Percentiles rank a stretch among this genome's conserved stretches.
phyloP scores from a whole-genome alignment of 2,329 filamentous ascomycete species.

The Elsinoe necatrix region DNA sequence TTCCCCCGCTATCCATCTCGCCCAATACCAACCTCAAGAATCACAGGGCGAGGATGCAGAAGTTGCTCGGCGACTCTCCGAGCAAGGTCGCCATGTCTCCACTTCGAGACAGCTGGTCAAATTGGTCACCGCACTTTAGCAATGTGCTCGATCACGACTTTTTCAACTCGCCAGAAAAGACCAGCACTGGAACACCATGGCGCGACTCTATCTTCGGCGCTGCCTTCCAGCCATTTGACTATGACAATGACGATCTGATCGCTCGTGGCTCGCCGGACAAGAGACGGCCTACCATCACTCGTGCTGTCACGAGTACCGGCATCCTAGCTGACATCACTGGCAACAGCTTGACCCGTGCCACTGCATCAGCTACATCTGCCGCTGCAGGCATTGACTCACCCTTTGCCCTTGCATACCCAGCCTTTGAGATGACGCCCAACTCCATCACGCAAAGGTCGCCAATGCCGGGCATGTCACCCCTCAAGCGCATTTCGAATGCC shows the following conservation, averaged over 20 bases:
- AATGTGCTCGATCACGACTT: conserved; percentile 30
- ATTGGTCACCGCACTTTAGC: conserved; percentile 60
- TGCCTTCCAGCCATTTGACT: conserved; percentile 56
- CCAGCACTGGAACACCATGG: conserved; percentile 28
- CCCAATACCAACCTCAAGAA: conserved; percentile 87
- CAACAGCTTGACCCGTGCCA: conserved; percentile 29
- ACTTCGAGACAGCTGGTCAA: conserved; percentile 44
- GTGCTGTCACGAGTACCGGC: conserved; percentile 53
- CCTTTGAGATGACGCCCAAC: conserved; percentile 13
- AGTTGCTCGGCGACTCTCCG: conserved; percentile 69
- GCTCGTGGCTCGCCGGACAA: conserved; percentile 59
- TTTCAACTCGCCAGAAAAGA: conserved; percentile 27
- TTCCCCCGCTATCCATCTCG: conserved; percentile 68
- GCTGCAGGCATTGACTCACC: conserved; percentile 15
- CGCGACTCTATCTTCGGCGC: conserved; percentile 32
- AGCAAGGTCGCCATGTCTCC: conserved; percentile 45
- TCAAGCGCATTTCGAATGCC: conserved; percentile 14
- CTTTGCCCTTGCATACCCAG: conserved; percentile 11
- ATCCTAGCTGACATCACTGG: conserved; percentile 55
- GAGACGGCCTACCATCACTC: conserved; percentile 54
- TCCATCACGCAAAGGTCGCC: conserved; percentile 1
- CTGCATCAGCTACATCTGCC: conserved; percentile 4
- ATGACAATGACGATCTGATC: conserved; percentile 33
- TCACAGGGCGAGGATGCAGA: conserved; percentile 73
- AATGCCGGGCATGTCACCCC: background rate